These are phyloP conservation scores for Phytopythium cucurbitacearum DNA, from an alignment of 352 stramenopile species.

Conservation along the genomic window DNA sequence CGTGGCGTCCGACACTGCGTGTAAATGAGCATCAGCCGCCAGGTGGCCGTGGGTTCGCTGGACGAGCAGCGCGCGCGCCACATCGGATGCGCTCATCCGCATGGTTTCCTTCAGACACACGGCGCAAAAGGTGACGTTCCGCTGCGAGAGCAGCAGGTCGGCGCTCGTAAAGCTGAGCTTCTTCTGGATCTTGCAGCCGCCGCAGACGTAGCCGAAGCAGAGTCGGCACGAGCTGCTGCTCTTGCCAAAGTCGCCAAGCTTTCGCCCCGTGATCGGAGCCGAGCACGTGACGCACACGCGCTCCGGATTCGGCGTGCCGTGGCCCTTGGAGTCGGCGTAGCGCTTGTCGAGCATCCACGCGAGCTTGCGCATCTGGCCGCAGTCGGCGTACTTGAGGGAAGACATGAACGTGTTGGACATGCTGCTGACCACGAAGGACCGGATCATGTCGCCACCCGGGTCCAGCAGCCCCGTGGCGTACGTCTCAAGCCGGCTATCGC, in stretches of 20 bases:
- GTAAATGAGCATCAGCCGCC: too few relatives aligned
- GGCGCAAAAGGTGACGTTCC: constrained; percentile 30
- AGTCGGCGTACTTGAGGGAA: constrained; percentile 21
- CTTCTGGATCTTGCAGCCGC: constrained; percentile 16
- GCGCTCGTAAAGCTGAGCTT: constrained; percentile 25
- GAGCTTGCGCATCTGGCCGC: constrained; percentile 34
- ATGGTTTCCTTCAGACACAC: constrained; percentile 24
- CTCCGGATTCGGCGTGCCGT: constrained; percentile 19
- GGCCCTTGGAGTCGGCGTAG: constrained; percentile 20
- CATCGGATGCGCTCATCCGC: constrained; percentile 13
- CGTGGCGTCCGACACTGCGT: too few relatives aligned
- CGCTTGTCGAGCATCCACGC: constrained; percentile 28
- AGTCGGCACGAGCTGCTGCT: constrained; percentile 16
- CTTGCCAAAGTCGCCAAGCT: constrained; percentile 16
- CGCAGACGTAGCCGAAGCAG: constrained; percentile 20
- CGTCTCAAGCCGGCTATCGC: constrained; percentile 18
- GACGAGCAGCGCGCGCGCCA: constrained; percentile 21
- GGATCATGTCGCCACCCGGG: constrained; percentile 15
- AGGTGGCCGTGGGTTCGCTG: not conserved
- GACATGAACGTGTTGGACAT: constrained; percentile 17
- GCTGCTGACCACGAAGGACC: constrained; percentile 15
- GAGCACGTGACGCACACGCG: constrained; percentile 24
- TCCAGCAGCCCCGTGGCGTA: constrained; percentile 23
- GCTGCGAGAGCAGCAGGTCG: constrained; percentile 16
- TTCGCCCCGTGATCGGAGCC: constrained; percentile 9